Base-by-base conservation (phyloP, 352 stramenopile species). In the Chrysophaeum taylorii region DNA sequence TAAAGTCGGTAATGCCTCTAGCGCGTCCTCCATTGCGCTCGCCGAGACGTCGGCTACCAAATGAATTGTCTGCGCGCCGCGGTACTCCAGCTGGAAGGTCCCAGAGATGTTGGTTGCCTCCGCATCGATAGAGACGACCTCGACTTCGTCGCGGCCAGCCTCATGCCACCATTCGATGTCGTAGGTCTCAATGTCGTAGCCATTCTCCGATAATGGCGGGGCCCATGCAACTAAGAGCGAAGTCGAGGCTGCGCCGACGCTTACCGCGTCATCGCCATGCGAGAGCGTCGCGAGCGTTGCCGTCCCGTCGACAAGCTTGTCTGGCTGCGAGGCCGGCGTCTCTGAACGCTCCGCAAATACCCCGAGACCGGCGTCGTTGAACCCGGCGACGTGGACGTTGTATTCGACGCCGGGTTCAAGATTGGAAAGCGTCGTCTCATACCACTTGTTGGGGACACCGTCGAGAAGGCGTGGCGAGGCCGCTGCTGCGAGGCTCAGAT, bases 61-160 rank as follows among this genome's bases (percentile, higher is more conserved):
- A 69, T 94, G 94, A 1, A 89, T 89, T 0, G 92, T 97, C 1
- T 79, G 84, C 57, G 94, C 83, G 0, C 86, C 87, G n/a, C 84
- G 79, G 43, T 92, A 96, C 39, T 86, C 76, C 2, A 98, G 70
- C 12, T 86, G 85, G 76, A 97, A 97, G 0, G 88, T 95, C 0
- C 92, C 92, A 0, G 64, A 69, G 29, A 73, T 70, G 71, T 68
- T 80, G 42, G 63, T 69, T 57, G 53, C 71, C 37, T 61, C 38
- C 68, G 76, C 74, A 21, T 68, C 64, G 64, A 89, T 63, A 33
- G 54, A 45, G 14, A 89, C 72, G 48, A 84, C 74, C 73, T 86
- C 74, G 36, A 85, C 72, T 76, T 85, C 82, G 21, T 74, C 31
- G 21, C 74, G 66, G 14, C 76, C 76, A 38, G 66, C 75, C 14